Conservation (phyloP, 352 stramenopile genomes). For the Proteromonas lacertae region DNA sequence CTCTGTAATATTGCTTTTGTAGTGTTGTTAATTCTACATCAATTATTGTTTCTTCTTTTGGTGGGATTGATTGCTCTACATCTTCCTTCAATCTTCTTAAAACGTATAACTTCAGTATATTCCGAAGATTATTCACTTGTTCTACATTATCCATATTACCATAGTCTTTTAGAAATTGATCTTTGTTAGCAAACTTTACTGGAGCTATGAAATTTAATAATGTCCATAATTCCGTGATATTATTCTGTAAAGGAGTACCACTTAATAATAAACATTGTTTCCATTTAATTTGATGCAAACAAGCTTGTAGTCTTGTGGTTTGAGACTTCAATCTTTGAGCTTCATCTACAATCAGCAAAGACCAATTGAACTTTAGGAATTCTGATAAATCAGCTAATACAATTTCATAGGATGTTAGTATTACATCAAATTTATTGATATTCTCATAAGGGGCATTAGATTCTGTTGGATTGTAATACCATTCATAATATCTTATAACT, state of each 20-base stretch:
- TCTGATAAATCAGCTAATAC: neutral
- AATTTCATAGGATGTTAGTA: neutral
- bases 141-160: conserved; percentile 26
- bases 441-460: conserved; percentile 9
- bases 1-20: conserved; percentile 10
- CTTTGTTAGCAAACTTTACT: conserved; percentile 44
- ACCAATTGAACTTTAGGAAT: no score
- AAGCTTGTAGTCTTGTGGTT: neutral
- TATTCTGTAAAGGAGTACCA: neutral
- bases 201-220: conserved; percentile 92
- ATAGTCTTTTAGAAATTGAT: conserved; percentile 79
- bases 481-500: conserved; percentile 70
- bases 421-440: conserved; percentile 17
- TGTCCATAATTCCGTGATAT: conserved; percentile 83
- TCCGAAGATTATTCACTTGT: conserved; percentile 39
- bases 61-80: conserved; percentile 76
- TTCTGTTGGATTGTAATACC: conserved; percentile 24
- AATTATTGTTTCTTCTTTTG: conserved; percentile 86
- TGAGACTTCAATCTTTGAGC: conserved; percentile 74
- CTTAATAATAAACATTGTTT: neutral
- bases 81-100: conserved; percentile 81
- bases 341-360: conserved; percentile 89
- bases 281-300: no score
- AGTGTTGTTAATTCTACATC: conserved; percentile 51
- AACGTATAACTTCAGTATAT: conserved; percentile 70